Evolutionary conservation across 148 eudicot genomes (phyloP).

Genomic region (Amaranthus palmeri): DNA sequence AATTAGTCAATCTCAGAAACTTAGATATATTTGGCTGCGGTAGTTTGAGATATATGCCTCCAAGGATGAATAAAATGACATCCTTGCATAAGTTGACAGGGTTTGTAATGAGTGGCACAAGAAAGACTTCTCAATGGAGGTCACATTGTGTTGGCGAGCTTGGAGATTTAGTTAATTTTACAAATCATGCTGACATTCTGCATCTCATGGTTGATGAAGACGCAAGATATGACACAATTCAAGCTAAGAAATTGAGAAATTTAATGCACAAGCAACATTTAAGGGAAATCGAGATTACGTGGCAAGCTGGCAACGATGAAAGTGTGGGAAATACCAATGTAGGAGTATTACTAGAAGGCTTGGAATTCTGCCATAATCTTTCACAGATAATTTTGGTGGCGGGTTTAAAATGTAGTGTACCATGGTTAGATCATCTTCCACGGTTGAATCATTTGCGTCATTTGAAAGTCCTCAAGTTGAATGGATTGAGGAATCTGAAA

Average conservation of each 20-base stretch:
- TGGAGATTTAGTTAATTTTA: neutral
- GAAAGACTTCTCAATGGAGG: too few relatives aligned
- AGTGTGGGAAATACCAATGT: neutral
- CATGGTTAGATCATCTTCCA: neutral
- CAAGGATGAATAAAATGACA: neutral
- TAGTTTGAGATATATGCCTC: neutral
- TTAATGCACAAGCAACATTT: too few relatives aligned
- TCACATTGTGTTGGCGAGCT: neutral
- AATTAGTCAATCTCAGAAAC: slow-evolving; percentile 6
- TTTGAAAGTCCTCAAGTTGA: neutral
- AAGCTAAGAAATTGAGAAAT: too few relatives aligned
- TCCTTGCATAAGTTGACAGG: neutral
- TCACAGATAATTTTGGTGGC: neutral
- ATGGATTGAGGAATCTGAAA: neutral
- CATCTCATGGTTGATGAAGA: too few relatives aligned
- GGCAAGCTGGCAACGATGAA: neutral
- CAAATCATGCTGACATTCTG: neutral
- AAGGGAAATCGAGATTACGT: neutral
- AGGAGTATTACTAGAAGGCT: neutral
- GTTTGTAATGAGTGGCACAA: neutral
- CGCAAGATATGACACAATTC: too few relatives aligned
- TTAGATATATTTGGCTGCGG: neutral
- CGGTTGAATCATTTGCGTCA: neutral
- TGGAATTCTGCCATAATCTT: neutral
- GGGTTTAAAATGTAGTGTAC: neutral